Percentiles rank a stretch among this genome's conserved stretches.
phyloP scores from a whole-genome alignment of 2,329 filamentous ascomycete genomes.

The Drechslerella stenobrocha region DNA sequence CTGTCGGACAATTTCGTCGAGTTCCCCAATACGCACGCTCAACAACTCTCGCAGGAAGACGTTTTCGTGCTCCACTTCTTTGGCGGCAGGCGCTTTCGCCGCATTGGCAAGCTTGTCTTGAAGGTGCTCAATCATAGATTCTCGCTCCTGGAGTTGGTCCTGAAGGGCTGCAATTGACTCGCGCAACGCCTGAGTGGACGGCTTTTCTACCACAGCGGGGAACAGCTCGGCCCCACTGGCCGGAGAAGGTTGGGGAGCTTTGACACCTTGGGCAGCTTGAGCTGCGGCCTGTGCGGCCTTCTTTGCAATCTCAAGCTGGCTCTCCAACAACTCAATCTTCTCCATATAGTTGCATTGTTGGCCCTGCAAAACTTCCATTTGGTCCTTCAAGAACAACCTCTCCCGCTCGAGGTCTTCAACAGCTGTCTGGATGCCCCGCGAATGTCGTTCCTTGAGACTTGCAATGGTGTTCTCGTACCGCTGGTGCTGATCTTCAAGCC shows the following conservation, averaged over 20 bases:
- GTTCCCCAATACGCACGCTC: constrained; percentile 83
- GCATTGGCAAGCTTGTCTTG: constrained; percentile 70
- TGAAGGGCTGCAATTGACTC: constrained; percentile 96
- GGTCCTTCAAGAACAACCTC: constrained; percentile 78
- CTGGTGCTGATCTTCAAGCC: constrained; percentile 62
- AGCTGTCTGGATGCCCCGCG: constrained; percentile 71
- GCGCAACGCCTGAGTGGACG: constrained; percentile 89
- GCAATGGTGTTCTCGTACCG: constrained; percentile 72
- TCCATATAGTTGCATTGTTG: constrained; percentile 86
- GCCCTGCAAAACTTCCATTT: constrained; percentile 77
- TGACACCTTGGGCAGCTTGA: constrained; percentile 68
- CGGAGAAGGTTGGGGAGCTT: constrained; percentile 47
- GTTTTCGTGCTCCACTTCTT: constrained; percentile 91
- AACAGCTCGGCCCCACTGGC: constrained; percentile 55
- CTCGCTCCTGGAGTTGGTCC: constrained; percentile 92
- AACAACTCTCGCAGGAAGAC: constrained; percentile 92
- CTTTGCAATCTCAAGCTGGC: constrained; percentile 86
- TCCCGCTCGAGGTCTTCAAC: constrained; percentile 79
- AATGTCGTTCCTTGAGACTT: constrained; percentile 74
- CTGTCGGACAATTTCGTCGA: constrained; percentile 85
- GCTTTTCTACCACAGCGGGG: constrained; percentile 67
- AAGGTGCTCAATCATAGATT: constrained; percentile 83
- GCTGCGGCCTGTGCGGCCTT: constrained; percentile 82
- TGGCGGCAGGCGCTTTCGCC: constrained; percentile 79
- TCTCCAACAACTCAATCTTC: constrained; percentile 79